Percentiles rank a stretch among this genome's conserved stretches.
phyloP scores from a whole-genome alignment of 2,329 filamentous ascomycete genomes.

The Aureobasidium lini region DNA sequence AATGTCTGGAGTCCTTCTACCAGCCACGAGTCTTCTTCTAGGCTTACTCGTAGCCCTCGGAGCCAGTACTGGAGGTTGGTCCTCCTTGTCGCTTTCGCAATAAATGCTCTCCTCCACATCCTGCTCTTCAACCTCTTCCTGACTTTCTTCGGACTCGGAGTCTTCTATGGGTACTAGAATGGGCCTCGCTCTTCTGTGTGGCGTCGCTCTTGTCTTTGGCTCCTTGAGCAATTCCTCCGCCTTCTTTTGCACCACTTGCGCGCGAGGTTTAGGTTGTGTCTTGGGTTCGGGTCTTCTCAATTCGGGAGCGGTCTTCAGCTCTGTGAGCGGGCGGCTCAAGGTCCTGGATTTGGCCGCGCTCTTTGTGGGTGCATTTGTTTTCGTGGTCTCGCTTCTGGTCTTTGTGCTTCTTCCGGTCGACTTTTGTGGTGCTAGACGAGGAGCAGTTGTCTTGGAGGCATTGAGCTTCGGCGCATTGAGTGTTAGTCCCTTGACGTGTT shows the following conservation, averaged over 20 bases:
- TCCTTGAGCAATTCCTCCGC: not conserved
- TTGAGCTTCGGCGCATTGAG: not conserved
- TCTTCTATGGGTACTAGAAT: not conserved
- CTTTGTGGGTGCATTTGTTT: not conserved
- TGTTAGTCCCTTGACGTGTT: conserved; percentile 11
- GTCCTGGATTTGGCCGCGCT: not conserved
- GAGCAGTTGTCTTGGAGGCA: not conserved
- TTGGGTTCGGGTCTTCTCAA: not conserved
- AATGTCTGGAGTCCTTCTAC: not conserved
- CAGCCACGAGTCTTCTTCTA: not conserved
- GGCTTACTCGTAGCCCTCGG: not conserved
- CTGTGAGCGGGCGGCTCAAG: not conserved
- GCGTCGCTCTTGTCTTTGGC: not conserved
- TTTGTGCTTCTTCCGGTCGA: not conserved
- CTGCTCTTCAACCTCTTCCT: conserved; percentile 18
- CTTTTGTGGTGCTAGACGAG: not conserved
- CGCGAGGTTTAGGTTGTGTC: not conserved
- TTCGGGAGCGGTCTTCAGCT: not conserved
- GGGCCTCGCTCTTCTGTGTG: conserved; percentile 5
- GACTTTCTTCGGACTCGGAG: not conserved
- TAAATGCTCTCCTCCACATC: conserved; percentile 30
- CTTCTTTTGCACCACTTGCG: not conserved
- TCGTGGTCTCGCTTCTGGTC: not conserved
- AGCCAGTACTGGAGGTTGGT: not conserved
- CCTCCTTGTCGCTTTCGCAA: conserved; percentile 22